Base-by-base conservation (phyloP, 768 basidiomycete genomes). In the Suillus occidentalis region DNA sequence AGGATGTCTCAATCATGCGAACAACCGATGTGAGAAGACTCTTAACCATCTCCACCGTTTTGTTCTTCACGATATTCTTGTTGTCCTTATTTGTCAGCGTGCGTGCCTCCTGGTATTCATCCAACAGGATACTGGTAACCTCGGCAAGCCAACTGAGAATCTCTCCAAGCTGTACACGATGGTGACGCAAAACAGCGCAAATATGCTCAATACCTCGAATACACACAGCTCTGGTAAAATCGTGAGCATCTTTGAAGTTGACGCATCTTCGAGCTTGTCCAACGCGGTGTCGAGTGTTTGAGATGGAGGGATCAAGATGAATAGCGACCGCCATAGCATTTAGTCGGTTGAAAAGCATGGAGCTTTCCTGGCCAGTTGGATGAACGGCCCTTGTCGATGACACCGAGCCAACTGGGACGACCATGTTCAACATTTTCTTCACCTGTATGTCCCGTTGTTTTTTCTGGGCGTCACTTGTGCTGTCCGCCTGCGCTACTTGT, bases 291-390 rank as follows among this genome's bases (percentile, higher is more conserved):
- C 76, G 76, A 55, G 83, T 76, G 25, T 83, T 82, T 3, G 79
- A 68, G 1, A 79, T 72, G 0, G 80, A 75, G 0, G 88, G 86
- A 55, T 90, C 86, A 53, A 97, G 83, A 68, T 88, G 84, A 50
- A 91, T 82, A 5, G 87, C 88, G 34, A 92, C 80, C 6, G 89
- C 85, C 67, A 91, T 80, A 13, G 91, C 88, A 58, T 85, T 86
- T 70, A 92, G 87, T 10, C 95, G 87, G 75, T 97, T 97, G 75
- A 89, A 87, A 40, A 97, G 80, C 83, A 88, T 88, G 1, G 92
- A 90, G 2, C 91, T 80, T 43, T 91, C 86, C 40, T 83, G 79
- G 3, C 73, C 66, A 0, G 81, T 77, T 0, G 89, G 87, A 6
- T 84, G 85, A 4, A 72, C 77, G 1, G 75, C 73, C 49, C 85